These are phyloP conservation scores for Ceratobasidium sp. DNA, from an alignment of 1,284 basidiomycete genomes.

Conservation along the genomic window DNA sequence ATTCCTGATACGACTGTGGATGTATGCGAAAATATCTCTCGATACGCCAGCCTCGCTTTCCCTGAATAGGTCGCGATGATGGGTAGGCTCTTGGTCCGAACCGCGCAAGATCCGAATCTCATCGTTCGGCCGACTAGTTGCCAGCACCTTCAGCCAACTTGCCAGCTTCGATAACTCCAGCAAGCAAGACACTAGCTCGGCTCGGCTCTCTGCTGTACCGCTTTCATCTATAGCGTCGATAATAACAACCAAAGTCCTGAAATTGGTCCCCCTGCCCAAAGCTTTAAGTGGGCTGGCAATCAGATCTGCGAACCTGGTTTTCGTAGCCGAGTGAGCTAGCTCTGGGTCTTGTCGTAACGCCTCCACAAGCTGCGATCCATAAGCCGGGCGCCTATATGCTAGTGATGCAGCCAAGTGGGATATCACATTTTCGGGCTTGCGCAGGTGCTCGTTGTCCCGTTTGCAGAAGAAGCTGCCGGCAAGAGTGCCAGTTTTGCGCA, in stretches of 20 bases:
- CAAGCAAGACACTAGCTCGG: background rate
- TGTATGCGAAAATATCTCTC: background rate
- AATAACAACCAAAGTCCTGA: conserved; percentile 12
- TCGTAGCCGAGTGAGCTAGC: background rate
- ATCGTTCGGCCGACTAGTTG: conserved; percentile 38
- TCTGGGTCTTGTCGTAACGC: background rate
- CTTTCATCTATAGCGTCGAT: conserved; percentile 46
- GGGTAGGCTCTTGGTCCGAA: too few species aligned
- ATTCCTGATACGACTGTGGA: background rate
- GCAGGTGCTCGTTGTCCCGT: conserved; percentile 43
- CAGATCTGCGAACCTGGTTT: background rate
- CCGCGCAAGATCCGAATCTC: background rate
- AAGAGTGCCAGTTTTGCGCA: conserved; percentile 42
- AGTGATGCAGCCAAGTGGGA: conserved; percentile 35
- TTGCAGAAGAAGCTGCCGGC: conserved; percentile 54
- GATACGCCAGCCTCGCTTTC: background rate
- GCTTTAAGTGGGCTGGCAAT: conserved; percentile 30
- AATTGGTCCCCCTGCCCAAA: background rate
- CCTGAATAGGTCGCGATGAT: background rate
- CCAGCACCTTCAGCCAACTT: conserved; percentile 28
- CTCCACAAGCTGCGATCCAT: background rate
- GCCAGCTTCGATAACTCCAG: background rate
- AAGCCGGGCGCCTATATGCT: background rate
- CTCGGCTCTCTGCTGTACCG: background rate
- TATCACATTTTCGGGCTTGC: conserved; percentile 32